Percentiles rank a stretch among this genome's conserved stretches.
Evolutionary conservation across 2,329 filamentous ascomycete genomes (phyloP).

Genomic region (Rhynchosporium agropyri): DNA sequence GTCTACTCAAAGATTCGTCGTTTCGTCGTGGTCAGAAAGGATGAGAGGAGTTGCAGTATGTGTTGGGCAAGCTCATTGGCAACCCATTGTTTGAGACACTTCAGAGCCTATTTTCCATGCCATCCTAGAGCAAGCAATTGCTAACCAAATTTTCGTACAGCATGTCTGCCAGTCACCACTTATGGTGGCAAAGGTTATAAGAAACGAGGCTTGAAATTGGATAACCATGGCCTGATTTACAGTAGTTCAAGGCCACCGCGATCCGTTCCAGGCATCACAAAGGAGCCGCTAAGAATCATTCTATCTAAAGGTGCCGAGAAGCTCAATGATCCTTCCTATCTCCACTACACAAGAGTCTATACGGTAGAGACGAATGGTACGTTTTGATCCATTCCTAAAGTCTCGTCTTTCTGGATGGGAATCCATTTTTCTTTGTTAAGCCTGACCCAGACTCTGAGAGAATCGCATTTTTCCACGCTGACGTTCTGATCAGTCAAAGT

Average conservation of each 20-base stretch:
- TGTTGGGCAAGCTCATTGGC: too few relatives aligned
- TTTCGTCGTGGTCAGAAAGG: slow-evolving; percentile 34
- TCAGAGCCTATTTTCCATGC: too few relatives aligned
- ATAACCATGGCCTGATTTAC: slow-evolving; percentile 34
- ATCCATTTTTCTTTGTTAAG: too few relatives aligned
- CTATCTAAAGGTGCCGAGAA: slow-evolving; percentile 24
- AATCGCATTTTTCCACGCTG: too few relatives aligned
- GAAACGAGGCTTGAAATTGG: slow-evolving; percentile 33
- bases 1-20: slow-evolving; percentile 33
- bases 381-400: too few relatives aligned
- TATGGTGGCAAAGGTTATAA: slow-evolving; percentile 25
- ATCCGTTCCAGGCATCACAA: slow-evolving; percentile 21
- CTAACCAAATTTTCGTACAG: too few relatives aligned
- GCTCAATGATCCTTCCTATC: slow-evolving; percentile 28
- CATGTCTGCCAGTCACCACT: slow-evolving; percentile 33
- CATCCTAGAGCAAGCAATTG: too few relatives aligned
- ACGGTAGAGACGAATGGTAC: slow-evolving; percentile 32
- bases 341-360: slow-evolving; percentile 35
- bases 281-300: slow-evolving; percentile 28
- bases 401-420: too few relatives aligned
- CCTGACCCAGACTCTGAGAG: too few relatives aligned
- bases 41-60: slow-evolving; percentile 19
- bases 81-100: too few relatives aligned
- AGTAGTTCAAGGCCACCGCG: slow-evolving; percentile 21
- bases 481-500: slow-evolving; percentile 28